A percentile compares a stretch with the other conserved stretches of the same genome.
Evolutionary conservation across 768 basidiomycete species (phyloP).

Genomic region (Phallus indusiatus): DNA sequence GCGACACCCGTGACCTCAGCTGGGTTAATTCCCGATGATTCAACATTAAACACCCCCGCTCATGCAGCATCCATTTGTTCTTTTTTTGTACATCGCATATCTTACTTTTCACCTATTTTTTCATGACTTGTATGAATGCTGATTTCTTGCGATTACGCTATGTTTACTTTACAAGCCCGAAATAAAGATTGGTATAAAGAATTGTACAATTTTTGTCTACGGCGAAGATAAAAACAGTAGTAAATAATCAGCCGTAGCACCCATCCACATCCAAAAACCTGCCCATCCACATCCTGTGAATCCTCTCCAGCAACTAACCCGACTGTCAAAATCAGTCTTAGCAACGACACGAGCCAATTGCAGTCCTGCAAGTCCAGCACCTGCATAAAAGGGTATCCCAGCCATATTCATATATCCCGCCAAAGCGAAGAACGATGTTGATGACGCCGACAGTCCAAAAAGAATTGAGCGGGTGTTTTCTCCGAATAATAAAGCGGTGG

Average conservation of each 20-base stretch:
- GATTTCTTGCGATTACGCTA: not conserved
- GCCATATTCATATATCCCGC: constrained; percentile 77
- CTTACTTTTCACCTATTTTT: not conserved
- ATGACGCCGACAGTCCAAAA: constrained; percentile 57
- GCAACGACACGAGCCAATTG: constrained; percentile 74
- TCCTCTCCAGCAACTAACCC: constrained; percentile 81
- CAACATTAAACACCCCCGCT: too few species aligned
- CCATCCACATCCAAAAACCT: constrained; percentile 83
- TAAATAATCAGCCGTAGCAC: constrained; percentile 62
- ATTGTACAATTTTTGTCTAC: not conserved
- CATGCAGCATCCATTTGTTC: not conserved
- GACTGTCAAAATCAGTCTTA: constrained; percentile 63
- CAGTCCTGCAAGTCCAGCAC: constrained; percentile 57
- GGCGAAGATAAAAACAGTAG: constrained; percentile 10
- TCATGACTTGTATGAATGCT: not conserved
- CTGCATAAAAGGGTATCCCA: constrained; percentile 70
- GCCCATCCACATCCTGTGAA: constrained; percentile 85
- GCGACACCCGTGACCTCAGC: not conserved
- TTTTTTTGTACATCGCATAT: not conserved
- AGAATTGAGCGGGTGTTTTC: constrained; percentile 68
- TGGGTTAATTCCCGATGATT: too few species aligned
- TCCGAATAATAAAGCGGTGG: constrained; percentile 89
- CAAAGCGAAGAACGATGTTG: constrained; percentile 63
- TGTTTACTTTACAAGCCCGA: not conserved
- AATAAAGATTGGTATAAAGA: not conserved